Evolutionary conservation across 257 asterid species (phyloP), one percentile per base, ranked within the genome.

Genomic region (Lantana camara): DNA sequence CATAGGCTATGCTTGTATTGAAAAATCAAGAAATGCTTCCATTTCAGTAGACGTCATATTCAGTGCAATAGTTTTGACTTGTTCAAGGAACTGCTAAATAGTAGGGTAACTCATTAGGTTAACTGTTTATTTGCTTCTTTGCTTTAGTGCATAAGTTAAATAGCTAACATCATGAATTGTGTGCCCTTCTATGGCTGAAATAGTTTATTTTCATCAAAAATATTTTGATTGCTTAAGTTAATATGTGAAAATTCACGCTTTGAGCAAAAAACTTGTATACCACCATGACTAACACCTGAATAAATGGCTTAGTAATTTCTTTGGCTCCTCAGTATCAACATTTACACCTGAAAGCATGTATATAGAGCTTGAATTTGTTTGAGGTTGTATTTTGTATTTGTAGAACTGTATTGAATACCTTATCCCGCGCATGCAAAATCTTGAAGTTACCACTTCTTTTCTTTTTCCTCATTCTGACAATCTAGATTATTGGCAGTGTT

Each of bases 401-500:
- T 49, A 49, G 46, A 53, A 40, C 46, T 17, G 63, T 51, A 15
- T 49, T 58, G 63, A 53, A 57, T 70, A 27, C 55, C 9, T 66
- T 35, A 23, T 45, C 35, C 32, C 13, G 41, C 56, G 23, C 48
- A 55, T 8, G 57, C 21, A 44, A 57, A 65, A 62, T 49, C 45
- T 52, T 58, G 53, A 54, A 61, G 1, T 6, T 41, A 56, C 34
- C 59, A 8, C 44, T 66, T 45, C 22, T n/a, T n/a, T n/a, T 51
- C 46, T 17, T 48, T 63, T 38, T 58, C 48, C 1, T 37, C 20
- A 19, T 57, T 22, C 44, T 59, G 53, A 56, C 57, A 30, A 61
- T 12, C 55, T 61, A 45, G 35, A 38, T 64, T 68, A 45, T 71
- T 75, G 34, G 58, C 85, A 80, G 83, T 68, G 80, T 80, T 63